These are phyloP conservation scores for Colletotrichum gloeosporioides DNA, from an alignment of 2,329 filamentous ascomycete genomes.

Conservation along the genomic window DNA sequence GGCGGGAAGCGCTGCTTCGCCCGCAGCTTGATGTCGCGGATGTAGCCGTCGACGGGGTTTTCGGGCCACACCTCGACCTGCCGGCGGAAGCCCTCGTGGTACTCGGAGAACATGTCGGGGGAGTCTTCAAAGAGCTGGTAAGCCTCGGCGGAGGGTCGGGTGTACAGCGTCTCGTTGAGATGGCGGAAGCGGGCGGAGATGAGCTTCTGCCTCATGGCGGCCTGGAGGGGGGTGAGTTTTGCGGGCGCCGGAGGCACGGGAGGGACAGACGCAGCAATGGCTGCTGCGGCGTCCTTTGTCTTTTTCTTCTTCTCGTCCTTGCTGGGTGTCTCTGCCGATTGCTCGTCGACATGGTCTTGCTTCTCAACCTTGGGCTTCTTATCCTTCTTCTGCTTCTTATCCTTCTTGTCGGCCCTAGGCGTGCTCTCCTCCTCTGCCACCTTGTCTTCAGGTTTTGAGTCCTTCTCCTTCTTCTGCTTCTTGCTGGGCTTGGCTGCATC, in stretches of 20 bases:
- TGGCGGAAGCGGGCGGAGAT: constrained; percentile 95
- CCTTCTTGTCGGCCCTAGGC: constrained; percentile 33
- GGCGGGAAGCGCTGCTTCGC: constrained; percentile 54
- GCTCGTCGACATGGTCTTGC: constrained; percentile 13
- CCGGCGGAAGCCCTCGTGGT: constrained; percentile 94
- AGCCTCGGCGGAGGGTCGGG: constrained; percentile 84
- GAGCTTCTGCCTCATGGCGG: constrained; percentile 93
- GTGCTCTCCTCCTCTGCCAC: constrained; percentile 25
- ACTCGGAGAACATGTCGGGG: constrained; percentile 94
- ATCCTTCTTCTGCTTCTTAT: constrained; percentile 34
- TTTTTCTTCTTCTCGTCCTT: constrained; percentile 22
- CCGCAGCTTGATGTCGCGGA: constrained; percentile 72
- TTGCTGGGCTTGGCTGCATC: constrained; percentile 3
- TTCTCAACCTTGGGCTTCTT: constrained; percentile 26
- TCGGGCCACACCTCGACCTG: constrained; percentile 97
- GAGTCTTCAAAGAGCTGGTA: constrained; percentile 81
- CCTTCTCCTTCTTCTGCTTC: constrained; percentile 28
- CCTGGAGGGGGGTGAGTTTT: constrained; percentile 90
- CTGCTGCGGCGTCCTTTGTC: constrained; percentile 22
- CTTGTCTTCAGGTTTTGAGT: constrained; percentile 25
- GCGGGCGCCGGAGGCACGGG: constrained; percentile 47
- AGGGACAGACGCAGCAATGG: constrained; percentile 25
- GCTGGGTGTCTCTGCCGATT: constrained; percentile 16
- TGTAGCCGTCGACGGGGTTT: constrained; percentile 92
- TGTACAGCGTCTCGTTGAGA: constrained; percentile 96